Percentiles rank a stretch among this genome's conserved stretches.
These are phyloP conservation scores for Spathaspora arborariae DNA, from an alignment of 805 yeast genomes.

Conservation along the genomic window DNA sequence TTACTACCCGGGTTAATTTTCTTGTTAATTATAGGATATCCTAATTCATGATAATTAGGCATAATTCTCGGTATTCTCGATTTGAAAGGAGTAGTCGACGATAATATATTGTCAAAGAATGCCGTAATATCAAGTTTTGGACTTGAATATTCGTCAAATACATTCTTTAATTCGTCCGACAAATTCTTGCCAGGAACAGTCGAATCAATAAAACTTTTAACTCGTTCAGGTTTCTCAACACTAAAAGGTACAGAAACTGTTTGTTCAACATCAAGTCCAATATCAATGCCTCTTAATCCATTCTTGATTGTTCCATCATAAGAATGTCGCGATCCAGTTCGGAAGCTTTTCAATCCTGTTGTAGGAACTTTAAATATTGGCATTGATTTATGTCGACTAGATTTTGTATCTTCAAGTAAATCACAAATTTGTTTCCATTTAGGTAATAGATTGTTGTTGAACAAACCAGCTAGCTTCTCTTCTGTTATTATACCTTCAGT, in stretches of 20 bases:
- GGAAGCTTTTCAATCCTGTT: slow-evolving; percentile 16
- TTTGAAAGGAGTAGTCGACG: slow-evolving; percentile 3
- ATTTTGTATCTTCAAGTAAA: neutral
- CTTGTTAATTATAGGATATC: slow-evolving; percentile 24
- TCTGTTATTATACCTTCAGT: slow-evolving; percentile 37
- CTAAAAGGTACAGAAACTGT: slow-evolving; percentile 27
- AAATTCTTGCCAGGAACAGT: neutral
- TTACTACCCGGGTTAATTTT: slow-evolving; percentile 1
- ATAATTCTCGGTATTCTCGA: slow-evolving; percentile 26
- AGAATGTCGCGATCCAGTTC: slow-evolving; percentile 10
- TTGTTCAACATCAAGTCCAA: slow-evolving; percentile 24
- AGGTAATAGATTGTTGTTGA: slow-evolving; percentile 22
- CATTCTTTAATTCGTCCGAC: neutral
- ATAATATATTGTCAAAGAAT: neutral
- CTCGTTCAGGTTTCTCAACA: slow-evolving; percentile 26
- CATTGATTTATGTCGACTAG: neutral
- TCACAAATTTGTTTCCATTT: slow-evolving; percentile 23
- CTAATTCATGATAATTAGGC: slow-evolving; percentile 15
- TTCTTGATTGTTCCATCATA: neutral
- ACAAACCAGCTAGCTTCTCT: slow-evolving; percentile 15
- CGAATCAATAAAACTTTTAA: slow-evolving; percentile 9
- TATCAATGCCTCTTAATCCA: slow-evolving; percentile 15
- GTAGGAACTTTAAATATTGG: slow-evolving; percentile 7
- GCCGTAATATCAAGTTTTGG: neutral
- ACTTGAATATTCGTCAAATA: neutral